Conservation (phyloP, 371 early-diverging fungal species). For the Synchytrium microbalum region DNA sequence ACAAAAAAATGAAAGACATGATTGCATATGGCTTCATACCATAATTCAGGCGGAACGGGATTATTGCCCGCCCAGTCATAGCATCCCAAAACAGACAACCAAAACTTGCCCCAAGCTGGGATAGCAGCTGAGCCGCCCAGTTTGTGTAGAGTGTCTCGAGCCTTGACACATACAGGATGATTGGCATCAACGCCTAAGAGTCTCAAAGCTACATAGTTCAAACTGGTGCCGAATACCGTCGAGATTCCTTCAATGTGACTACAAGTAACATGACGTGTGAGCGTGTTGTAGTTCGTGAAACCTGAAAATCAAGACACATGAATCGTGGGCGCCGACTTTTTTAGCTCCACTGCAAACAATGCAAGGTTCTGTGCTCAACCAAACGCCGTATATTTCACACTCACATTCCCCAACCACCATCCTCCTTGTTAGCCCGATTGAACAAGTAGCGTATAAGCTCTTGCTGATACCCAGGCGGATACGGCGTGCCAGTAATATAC, state of each 20-base stretch:
- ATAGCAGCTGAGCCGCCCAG: slow-evolving; percentile 76
- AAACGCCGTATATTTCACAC: slow-evolving; percentile 17
- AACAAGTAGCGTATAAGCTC: slow-evolving; percentile 87
- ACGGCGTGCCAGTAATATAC: slow-evolving; percentile 63
- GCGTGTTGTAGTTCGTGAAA: neutral
- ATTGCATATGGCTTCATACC: slow-evolving; percentile 35
- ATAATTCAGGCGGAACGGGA: slow-evolving; percentile 91
- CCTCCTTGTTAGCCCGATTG: slow-evolving; percentile 66
- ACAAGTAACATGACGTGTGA: neutral
- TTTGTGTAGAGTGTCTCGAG: slow-evolving; percentile 74
- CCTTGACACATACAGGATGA: slow-evolving; percentile 76
- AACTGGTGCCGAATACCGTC: slow-evolving; percentile 88
- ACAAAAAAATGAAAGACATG: no score
- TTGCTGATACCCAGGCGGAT: slow-evolving; percentile 33
- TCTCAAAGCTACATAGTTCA: slow-evolving; percentile 88
- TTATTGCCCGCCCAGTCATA: slow-evolving; percentile 96
- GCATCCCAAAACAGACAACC: slow-evolving; percentile 79
- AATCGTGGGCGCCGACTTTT: no score
- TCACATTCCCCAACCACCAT: slow-evolving; percentile 94
- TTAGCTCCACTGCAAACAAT: slow-evolving; percentile 1
- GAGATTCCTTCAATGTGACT: slow-evolving; percentile 89
- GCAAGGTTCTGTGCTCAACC: neutral
- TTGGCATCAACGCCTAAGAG: slow-evolving; percentile 81
- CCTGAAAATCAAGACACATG: slow-evolving; percentile 10
- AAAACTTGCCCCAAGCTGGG: slow-evolving; percentile 97